Conservation (phyloP, 192 early-diverging fungal genomes). For the Coemansia sp. region DNA sequence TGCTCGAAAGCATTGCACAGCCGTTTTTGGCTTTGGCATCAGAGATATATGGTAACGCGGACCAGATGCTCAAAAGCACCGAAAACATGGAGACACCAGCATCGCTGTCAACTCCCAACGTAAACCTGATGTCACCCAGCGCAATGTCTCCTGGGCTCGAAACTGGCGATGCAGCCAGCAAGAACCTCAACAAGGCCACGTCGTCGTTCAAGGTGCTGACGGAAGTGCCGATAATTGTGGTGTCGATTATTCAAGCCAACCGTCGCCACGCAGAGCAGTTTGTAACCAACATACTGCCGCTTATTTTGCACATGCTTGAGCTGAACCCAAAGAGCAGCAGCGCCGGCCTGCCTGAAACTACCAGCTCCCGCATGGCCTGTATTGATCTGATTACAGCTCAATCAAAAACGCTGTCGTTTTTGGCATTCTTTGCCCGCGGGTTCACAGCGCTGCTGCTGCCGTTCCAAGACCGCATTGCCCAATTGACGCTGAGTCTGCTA, state of each 20-base stretch:
- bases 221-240: slow-evolving; percentile 98
- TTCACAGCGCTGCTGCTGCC: slow-evolving; percentile 69
- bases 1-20: slow-evolving; percentile 83
- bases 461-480: slow-evolving; percentile 79
- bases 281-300: slow-evolving; percentile 81
- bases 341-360: slow-evolving; percentile 15
- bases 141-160: slow-evolving; percentile 75
- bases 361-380: slow-evolving; percentile 49
- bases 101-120: slow-evolving; percentile 54
- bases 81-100: slow-evolving; percentile 63
- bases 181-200: slow-evolving; percentile 69
- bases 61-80: slow-evolving; percentile 79
- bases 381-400: slow-evolving; percentile 91
- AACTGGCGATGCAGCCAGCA: slow-evolving; percentile 55
- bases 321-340: slow-evolving; percentile 29
- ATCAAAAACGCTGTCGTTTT: slow-evolving; percentile 97
- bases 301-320: slow-evolving; percentile 72
- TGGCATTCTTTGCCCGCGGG: slow-evolving; percentile 90
- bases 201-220: slow-evolving; percentile 96
- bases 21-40: slow-evolving; percentile 88
- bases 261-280: slow-evolving; percentile 75
- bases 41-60: slow-evolving; percentile 84
- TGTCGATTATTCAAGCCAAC: slow-evolving; percentile 89
- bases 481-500: slow-evolving; percentile 83
- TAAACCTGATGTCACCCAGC: slow-evolving; percentile 59